Percentiles rank a stretch among this genome's conserved stretches.
Conservation (phyloP, 2,329 filamentous ascomycete genomes). For the Sporothrix variecibatus region DNA sequence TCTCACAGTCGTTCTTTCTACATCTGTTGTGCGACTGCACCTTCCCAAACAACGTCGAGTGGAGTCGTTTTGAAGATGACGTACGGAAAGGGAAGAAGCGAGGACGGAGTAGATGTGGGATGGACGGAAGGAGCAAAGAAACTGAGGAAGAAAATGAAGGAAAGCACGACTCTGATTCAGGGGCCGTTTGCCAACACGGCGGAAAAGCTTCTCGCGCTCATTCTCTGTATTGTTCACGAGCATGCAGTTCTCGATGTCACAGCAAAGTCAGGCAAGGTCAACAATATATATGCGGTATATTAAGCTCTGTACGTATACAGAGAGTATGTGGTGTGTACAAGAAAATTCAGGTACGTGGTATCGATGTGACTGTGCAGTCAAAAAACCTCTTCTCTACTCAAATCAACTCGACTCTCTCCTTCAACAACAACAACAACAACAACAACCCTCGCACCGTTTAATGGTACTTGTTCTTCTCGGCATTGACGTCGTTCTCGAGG, state of each 20-base stretch:
- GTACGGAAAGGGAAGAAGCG: neutral
- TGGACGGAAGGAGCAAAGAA: neutral
- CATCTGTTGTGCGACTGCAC: neutral
- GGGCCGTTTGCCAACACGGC: neutral
- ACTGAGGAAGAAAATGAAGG: too few relatives aligned
- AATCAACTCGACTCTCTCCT: neutral
- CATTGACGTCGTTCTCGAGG: conserved; percentile 40
- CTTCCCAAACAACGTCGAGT: neutral
- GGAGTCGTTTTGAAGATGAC: neutral
- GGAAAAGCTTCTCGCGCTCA: neutral
- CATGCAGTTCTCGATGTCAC: neutral
- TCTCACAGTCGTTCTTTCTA: neutral
- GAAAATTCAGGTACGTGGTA: neutral
- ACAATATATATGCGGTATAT: neutral
- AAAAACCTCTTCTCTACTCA: neutral
- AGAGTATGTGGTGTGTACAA: neutral
- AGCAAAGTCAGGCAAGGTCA: neutral
- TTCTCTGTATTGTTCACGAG: neutral
- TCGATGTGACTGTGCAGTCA: neutral
- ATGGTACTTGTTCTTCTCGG: conserved; percentile 36
- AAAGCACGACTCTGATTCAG: neutral
- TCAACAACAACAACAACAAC: too few relatives aligned
- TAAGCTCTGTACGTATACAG: neutral
- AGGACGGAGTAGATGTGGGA: neutral
- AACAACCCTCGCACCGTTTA: neutral